A percentile compares a stretch with the other conserved stretches of the same genome.
Conservation (phyloP, 2,329 filamentous ascomycete species). For the Pseudogymnoascus sp. region DNA sequence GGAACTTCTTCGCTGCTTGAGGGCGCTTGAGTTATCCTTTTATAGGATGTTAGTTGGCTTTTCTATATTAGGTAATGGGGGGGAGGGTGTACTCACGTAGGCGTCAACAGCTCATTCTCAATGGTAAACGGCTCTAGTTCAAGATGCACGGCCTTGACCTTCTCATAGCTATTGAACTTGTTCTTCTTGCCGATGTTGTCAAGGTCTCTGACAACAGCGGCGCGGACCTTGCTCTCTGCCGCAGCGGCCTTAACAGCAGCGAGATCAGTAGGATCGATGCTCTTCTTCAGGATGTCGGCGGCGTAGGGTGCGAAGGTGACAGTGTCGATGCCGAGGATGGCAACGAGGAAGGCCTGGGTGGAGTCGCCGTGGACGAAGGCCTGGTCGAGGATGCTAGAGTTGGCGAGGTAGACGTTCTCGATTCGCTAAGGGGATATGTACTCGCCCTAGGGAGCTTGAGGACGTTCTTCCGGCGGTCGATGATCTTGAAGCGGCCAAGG, state of each 20-base stretch:
- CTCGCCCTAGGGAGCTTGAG: slow-evolving; percentile 93
- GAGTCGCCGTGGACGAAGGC: slow-evolving; percentile 89
- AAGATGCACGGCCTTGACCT: slow-evolving; percentile 64
- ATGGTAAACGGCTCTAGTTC: slow-evolving; percentile 85
- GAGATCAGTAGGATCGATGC: slow-evolving; percentile 56
- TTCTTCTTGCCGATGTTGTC: slow-evolving; percentile 70
- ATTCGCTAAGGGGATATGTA: slow-evolving; percentile 97
- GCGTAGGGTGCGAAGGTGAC: slow-evolving; percentile 76
- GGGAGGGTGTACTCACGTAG: slow-evolving; percentile 59
- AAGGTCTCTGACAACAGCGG: slow-evolving; percentile 69
- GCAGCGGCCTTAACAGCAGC: slow-evolving; percentile 60
- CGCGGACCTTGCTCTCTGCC: slow-evolving; percentile 61
- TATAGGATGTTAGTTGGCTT: too few relatives aligned
- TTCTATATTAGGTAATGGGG: too few relatives aligned
- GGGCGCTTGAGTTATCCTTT: slow-evolving; percentile 58
- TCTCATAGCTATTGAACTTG: slow-evolving; percentile 90
- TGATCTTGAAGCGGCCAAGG: slow-evolving; percentile 79
- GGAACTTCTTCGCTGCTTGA: slow-evolving; percentile 49
- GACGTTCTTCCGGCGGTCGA: slow-evolving; percentile 98
- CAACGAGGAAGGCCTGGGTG: slow-evolving; percentile 73
- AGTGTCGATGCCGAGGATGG: slow-evolving; percentile 80
- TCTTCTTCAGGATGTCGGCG: slow-evolving; percentile 63
- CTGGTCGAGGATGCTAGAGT: slow-evolving; percentile 66
- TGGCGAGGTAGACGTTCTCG: slow-evolving; percentile 73
- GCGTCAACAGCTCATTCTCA: slow-evolving; percentile 83